These are phyloP conservation scores for Aspergillus pseudonomiae DNA, from an alignment of 2,329 filamentous ascomycete species.

Conservation along the genomic window DNA sequence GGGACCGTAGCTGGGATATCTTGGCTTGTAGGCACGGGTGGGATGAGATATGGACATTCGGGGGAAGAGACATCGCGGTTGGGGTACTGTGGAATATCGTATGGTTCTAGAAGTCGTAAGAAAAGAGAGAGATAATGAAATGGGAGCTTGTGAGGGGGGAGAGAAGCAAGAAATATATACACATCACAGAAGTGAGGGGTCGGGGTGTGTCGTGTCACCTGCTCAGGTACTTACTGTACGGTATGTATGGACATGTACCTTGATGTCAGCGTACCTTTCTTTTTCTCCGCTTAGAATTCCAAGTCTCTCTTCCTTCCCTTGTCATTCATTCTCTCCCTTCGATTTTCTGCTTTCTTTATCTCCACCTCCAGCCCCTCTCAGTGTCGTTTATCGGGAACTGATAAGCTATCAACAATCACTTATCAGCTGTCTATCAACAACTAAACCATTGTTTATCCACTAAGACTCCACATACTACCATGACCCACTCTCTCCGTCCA, in stretches of 20 bases:
- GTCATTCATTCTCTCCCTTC: neutral
- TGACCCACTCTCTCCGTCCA: slow-evolving; percentile 4
- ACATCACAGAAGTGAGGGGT: slow-evolving; percentile 1
- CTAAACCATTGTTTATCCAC: slow-evolving; percentile 3
- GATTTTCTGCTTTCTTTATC: neutral
- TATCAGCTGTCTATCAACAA: slow-evolving; percentile 2
- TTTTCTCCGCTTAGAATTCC: neutral
- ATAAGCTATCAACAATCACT: slow-evolving; percentile 3
- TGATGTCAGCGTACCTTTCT: slow-evolving; percentile 14
- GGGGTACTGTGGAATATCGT: neutral
- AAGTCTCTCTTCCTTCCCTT: neutral
- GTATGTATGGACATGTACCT: neutral
- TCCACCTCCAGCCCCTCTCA: neutral
- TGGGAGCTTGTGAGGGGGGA: slow-evolving; percentile 12
- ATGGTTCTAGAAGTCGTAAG: neutral
- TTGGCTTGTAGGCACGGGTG: slow-evolving; percentile 89
- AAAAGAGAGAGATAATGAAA: slow-evolving; percentile 6
- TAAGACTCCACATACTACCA: neutral
- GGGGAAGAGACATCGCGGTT: slow-evolving; percentile 44
- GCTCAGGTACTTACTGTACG: slow-evolving; percentile 3
- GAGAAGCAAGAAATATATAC: neutral
- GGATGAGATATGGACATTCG: slow-evolving; percentile 72
- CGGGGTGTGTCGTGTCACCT: slow-evolving; percentile 1
- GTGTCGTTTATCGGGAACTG: neutral
- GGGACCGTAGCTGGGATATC: slow-evolving; percentile 83